Conservation (phyloP, 345 rosid genomes). For the Schrenkiella parvula region DNA sequence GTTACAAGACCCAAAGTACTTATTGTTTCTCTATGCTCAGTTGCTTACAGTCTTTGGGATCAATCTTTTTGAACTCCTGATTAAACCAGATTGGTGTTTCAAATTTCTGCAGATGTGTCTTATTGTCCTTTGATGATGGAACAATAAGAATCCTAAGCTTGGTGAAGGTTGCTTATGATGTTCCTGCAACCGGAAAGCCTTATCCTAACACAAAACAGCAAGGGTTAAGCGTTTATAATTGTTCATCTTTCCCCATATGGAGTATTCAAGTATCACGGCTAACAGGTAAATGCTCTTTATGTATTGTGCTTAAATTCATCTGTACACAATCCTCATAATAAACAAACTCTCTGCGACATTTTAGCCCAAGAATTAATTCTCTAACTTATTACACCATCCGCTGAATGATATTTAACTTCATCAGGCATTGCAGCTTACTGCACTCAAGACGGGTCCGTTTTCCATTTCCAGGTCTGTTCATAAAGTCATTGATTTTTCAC, state of each 20-base stretch:
- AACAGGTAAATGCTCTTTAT: slow-evolving; percentile 43
- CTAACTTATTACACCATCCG: background rate
- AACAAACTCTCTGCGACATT: background rate
- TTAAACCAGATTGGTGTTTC: slow-evolving; percentile 4
- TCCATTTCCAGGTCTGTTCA: slow-evolving; percentile 59
- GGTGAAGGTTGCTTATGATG: slow-evolving; percentile 70
- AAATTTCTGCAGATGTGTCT: slow-evolving; percentile 52
- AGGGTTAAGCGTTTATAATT: slow-evolving; percentile 56
- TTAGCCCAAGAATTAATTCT: background rate
- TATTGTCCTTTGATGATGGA: slow-evolving; percentile 77
- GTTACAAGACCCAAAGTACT: slow-evolving; percentile 71
- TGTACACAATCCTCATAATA: background rate
- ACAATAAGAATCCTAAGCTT: slow-evolving; percentile 67
- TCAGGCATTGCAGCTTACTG: slow-evolving; percentile 86
- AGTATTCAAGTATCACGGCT: slow-evolving; percentile 72
- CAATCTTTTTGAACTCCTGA: background rate
- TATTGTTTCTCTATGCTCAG: slow-evolving; percentile 1
- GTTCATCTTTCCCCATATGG: slow-evolving; percentile 77
- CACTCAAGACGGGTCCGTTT: slow-evolving; percentile 68
- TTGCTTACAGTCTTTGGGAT: slow-evolving; percentile 5
- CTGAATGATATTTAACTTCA: background rate
- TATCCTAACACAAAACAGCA: slow-evolving; percentile 57
- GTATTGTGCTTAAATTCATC: background rate
- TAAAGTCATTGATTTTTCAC: background rate
- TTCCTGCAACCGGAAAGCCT: slow-evolving; percentile 65